phyloP scores from a whole-genome alignment of 805 yeast species.

The Saturnispora halmiae region DNA sequence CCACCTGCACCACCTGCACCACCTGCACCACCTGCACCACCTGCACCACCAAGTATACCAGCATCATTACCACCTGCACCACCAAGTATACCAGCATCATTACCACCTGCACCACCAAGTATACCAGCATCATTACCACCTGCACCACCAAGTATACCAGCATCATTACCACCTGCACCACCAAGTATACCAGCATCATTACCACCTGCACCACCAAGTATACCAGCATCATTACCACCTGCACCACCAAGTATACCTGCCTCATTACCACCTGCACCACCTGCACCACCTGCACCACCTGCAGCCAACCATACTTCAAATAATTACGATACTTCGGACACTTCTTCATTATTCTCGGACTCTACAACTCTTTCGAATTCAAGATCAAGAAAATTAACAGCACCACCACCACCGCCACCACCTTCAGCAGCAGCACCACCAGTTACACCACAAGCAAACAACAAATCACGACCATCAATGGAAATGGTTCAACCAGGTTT shows the following conservation, averaged over 20 bases:
- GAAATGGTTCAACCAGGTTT: constrained; percentile 3
- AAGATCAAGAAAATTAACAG: constrained; percentile 16
- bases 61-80: constrained; percentile 14
- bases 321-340: constrained; percentile 1
- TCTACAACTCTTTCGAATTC: constrained; percentile 10
- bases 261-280: background rate
- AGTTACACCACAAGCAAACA: constrained; percentile 27
- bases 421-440: constrained; percentile 31
- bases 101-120: constrained; percentile 4
- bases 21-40: constrained; percentile 14
- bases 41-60: constrained; percentile 8
- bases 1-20: constrained; percentile 29
- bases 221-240: constrained; percentile 33
- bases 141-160: constrained; percentile 26
- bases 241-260: constrained; percentile 25
- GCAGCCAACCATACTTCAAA: background rate
- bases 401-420: constrained; percentile 31
- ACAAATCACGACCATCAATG: constrained; percentile 8
- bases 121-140: constrained; percentile 7
- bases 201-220: constrained; percentile 11
- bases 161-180: constrained; percentile 32
- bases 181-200: constrained; percentile 22
- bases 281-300: constrained; percentile 4
- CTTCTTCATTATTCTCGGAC: constrained; percentile 1
- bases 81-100: constrained; percentile 14